Percentiles rank a stretch among this genome's conserved stretches.
Evolutionary conservation across 192 early-diverging fungal genomes (phyloP).

Genomic region (Podila clonocystis): DNA sequence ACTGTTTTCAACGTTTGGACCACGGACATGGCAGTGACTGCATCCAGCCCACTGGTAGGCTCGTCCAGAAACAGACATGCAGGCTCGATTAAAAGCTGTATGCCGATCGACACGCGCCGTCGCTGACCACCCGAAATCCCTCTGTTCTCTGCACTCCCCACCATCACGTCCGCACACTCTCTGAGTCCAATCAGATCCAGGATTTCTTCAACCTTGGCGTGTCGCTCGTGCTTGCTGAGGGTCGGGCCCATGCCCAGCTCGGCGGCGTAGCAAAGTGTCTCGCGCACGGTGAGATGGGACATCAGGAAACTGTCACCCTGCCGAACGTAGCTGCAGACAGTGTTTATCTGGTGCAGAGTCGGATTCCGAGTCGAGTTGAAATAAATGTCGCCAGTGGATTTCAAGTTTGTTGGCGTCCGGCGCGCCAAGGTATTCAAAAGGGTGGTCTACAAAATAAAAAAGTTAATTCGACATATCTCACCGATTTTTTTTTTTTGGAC

Average conservation of each 20-base stretch:
- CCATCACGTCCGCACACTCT: slow-evolving; percentile 65
- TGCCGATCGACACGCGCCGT: slow-evolving; percentile 83
- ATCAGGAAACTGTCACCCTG: slow-evolving; percentile 14
- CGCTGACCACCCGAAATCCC: slow-evolving; percentile 83
- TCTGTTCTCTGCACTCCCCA: slow-evolving; percentile 63
- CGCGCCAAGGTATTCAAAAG: slow-evolving; percentile 8
- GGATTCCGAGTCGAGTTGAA: slow-evolving; percentile 24
- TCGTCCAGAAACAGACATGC: slow-evolving; percentile 77
- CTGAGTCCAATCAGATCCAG: slow-evolving; percentile 73
- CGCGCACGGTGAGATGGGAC: slow-evolving; percentile 76
- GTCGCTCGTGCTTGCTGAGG: slow-evolving; percentile 59
- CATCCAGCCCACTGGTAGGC: slow-evolving; percentile 74
- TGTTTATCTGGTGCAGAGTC: slow-evolving; percentile 5
- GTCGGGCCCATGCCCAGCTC: slow-evolving; percentile 66
- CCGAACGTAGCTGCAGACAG: slow-evolving; percentile 19
- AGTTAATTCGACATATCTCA: neutral
- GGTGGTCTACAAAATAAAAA: slow-evolving; percentile 9
- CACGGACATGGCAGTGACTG: slow-evolving; percentile 24
- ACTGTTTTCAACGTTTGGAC: slow-evolving; percentile 13
- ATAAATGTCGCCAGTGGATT: slow-evolving; percentile 4
- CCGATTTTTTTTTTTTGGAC: neutral
- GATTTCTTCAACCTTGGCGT: slow-evolving; percentile 71
- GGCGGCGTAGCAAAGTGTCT: slow-evolving; percentile 79
- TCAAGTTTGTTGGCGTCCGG: neutral
- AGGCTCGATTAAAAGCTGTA: slow-evolving; percentile 78